These are phyloP conservation scores for Nidularia pulvinata DNA, from an alignment of 768 basidiomycete species.

Conservation along the genomic window DNA sequence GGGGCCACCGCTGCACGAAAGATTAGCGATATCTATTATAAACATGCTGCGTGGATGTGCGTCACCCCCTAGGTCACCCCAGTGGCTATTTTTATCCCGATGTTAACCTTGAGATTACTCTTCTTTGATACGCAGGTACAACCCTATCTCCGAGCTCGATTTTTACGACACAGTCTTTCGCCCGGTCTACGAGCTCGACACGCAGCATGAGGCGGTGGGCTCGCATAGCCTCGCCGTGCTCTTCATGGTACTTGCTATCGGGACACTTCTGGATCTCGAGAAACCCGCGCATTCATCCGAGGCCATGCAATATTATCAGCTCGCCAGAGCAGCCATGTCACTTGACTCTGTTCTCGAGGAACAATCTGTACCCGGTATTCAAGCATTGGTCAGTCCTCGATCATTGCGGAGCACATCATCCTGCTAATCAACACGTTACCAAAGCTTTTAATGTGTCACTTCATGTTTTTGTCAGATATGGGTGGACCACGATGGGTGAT, in stretches of 20 bases:
- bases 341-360: slow-evolving; percentile 67
- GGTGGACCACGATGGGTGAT: slow-evolving; percentile 67
- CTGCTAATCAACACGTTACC: slow-evolving; percentile 9
- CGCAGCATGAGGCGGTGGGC: slow-evolving; percentile 34
- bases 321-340: slow-evolving; percentile 57
- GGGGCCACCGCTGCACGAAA: slow-evolving; percentile 27
- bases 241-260: slow-evolving; percentile 65
- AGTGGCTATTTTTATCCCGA: not conserved
- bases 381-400: slow-evolving; percentile 51
- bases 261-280: slow-evolving; percentile 60
- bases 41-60: slow-evolving; percentile 74
- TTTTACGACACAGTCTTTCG: slow-evolving; percentile 50
- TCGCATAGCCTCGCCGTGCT: slow-evolving; percentile 60
- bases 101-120: not conserved
- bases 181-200: slow-evolving; percentile 49
- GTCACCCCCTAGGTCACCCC: slow-evolving; percentile 19
- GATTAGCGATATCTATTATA: slow-evolving; percentile 55
- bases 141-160: slow-evolving; percentile 59
- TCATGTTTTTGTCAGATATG: slow-evolving; percentile 49
- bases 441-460: slow-evolving; percentile 58
- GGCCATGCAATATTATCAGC: slow-evolving; percentile 59
- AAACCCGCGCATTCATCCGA: slow-evolving; percentile 51
- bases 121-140: slow-evolving; percentile 44
- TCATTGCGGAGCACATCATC: slow-evolving; percentile 1
- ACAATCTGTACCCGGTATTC: slow-evolving; percentile 61